phyloP scores from a whole-genome alignment of 2,329 filamentous ascomycete genomes.

The Pestalotiopsis sp. region DNA sequence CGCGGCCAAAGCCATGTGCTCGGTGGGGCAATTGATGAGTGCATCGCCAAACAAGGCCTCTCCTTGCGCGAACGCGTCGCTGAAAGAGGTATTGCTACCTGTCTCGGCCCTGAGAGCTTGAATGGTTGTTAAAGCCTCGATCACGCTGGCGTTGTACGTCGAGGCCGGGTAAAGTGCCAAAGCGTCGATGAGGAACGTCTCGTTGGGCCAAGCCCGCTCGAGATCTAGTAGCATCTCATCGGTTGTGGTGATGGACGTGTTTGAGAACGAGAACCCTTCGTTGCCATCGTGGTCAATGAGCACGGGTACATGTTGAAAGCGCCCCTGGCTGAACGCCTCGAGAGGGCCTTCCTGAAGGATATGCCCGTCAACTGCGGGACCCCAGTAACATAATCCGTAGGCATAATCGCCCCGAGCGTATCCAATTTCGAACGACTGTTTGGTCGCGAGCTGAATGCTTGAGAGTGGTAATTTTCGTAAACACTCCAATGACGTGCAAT shows the following conservation, averaged over 20 bases:
- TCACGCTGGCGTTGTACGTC: not conserved
- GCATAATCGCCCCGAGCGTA: constrained; percentile 46
- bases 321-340: not conserved
- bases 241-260: not conserved
- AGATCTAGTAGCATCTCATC: not conserved
- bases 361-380: not conserved
- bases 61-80: not conserved
- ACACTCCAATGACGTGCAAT: not conserved
- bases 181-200: not conserved
- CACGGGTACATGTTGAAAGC: constrained; percentile 32
- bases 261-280: constrained; percentile 36
- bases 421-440: constrained; percentile 26
- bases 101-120: not conserved
- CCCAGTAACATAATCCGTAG: constrained; percentile 29
- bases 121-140: not conserved
- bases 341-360: not conserved
- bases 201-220: not conserved
- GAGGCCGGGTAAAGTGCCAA: not conserved
- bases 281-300: constrained; percentile 38
- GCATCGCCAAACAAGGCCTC: not conserved
- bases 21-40: not conserved
- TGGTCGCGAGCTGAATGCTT: not conserved
- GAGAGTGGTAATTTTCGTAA: not conserved
- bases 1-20: not conserved
- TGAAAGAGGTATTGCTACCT: not conserved